Evolutionary conservation across 192 early-diverging fungal genomes (phyloP).

Genomic region (Coemansia sp.): DNA sequence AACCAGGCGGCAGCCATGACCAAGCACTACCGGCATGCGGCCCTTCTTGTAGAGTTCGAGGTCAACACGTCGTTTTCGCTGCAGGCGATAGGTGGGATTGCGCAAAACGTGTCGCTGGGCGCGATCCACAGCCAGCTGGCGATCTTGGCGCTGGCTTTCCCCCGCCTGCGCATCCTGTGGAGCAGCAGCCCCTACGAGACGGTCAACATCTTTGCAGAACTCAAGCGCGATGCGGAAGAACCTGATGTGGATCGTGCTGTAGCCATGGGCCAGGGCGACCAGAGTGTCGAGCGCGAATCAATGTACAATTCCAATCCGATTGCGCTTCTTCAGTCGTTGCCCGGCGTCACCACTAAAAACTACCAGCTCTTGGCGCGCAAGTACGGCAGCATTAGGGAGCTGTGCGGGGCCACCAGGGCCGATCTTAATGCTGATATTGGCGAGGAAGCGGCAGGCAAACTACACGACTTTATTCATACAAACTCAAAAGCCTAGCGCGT

Average conservation of each 20-base stretch:
- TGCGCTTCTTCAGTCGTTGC: constrained; percentile 79
- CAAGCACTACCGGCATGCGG: constrained; percentile 72
- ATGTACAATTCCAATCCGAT: constrained; percentile 69
- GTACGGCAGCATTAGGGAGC: constrained; percentile 62
- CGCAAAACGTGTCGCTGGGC: constrained; percentile 57
- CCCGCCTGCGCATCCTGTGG: constrained; percentile 85
- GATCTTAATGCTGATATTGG: constrained; percentile 62
- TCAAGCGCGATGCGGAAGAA: constrained; percentile 72
- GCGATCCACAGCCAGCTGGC: constrained; percentile 74
- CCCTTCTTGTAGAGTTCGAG: constrained; percentile 93
- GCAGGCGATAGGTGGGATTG: constrained; percentile 54
- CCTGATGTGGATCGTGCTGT: constrained; percentile 70
- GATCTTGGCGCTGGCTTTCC: constrained; percentile 78
- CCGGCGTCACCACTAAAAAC: constrained; percentile 81
- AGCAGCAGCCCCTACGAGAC: constrained; percentile 80
- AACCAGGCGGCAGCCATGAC: constrained; percentile 89
- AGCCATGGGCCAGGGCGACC: constrained; percentile 66
- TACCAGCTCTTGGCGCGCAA: constrained; percentile 72
- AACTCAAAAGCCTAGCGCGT: neutral
- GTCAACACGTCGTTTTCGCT: constrained; percentile 77
- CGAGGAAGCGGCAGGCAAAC: constrained; percentile 56
- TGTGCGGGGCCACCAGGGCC: constrained; percentile 56
- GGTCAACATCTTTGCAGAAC: constrained; percentile 84
- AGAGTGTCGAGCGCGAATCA: constrained; percentile 60
- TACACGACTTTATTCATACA: constrained; percentile 67